Base-by-base conservation (phyloP, 768 basidiomycete genomes). In the Trametes punicea region DNA sequence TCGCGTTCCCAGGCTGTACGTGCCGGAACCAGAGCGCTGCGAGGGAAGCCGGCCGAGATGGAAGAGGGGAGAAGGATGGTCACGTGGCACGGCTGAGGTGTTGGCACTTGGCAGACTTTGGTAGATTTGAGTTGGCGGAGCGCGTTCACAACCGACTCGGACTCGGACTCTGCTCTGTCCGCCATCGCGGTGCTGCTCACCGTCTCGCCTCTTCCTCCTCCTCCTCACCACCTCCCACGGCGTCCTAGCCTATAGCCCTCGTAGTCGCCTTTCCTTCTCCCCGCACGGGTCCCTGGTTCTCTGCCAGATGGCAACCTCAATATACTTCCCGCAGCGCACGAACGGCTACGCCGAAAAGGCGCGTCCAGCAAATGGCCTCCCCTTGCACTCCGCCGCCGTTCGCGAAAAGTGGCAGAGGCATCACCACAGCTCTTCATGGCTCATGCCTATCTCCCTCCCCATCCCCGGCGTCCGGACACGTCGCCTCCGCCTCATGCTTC, bases 381-480 rank as follows among this genome's bases (percentile, higher is more conserved):
- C 78, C 18, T 71, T 70, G 23, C 77, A 77, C 59, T 81, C 82
- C 40, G 77, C 84, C 48, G 80, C 83, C 15, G 78, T 85, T 23
- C 78, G 83, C 61, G 87, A 89, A 71, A 89, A 89, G 71, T 75
- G 80, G 67, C 73, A 75, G 56, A 75, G 76, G 64, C 78, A 78
- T 38, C 60, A 74, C 63, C 65, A 71, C 59, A 65, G 65, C 39
- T 62, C 70, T 6, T 74, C 82, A 15, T 88, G 86, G 85, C 80
- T 83, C 49, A 69, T 84, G 42, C 75, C 80, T 29, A 64, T 88
- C 41, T 78, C 79, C 34, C 60, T 90, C 38, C 77, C 82, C 44
- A 76, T 90, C 47, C 85, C 87, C 11, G 80, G 82, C 52, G 68
- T 83, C 13, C 78, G 71, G 55, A 74, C 78, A 16, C 84, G 82